These are phyloP conservation scores for Cyamopsis tetragonoloba DNA, from an alignment of 306 rosid species.

Conservation along the genomic window DNA sequence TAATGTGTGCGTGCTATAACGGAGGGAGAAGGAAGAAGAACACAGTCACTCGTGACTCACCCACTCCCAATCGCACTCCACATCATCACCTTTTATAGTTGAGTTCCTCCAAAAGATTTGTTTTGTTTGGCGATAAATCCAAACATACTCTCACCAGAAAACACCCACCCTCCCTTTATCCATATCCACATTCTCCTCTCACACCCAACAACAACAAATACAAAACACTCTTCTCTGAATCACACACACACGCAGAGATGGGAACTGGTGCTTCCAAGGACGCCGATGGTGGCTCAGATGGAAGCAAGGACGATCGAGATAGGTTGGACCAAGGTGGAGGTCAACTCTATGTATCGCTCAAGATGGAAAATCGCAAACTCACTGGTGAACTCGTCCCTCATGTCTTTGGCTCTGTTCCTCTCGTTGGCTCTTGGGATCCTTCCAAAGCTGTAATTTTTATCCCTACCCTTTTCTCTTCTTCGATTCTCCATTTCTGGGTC, in stretches of 20 bases:
- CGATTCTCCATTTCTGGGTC: background rate
- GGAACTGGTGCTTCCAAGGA: slow-evolving; percentile 76
- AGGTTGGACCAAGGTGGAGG: slow-evolving; percentile 67
- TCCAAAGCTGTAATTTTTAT: slow-evolving; percentile 67
- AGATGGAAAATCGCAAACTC: slow-evolving; percentile 87
- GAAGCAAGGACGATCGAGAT: slow-evolving; percentile 40
- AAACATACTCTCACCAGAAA: slow-evolving; percentile 5
- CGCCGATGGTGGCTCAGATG: slow-evolving; percentile 44
- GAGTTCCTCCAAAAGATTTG: no score
- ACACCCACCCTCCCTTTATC: background rate
- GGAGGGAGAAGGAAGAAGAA: no score
- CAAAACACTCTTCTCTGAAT: background rate
- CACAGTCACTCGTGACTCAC: no score
- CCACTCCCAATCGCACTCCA: no score
- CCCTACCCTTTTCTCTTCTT: background rate
- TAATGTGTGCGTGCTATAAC: no score
- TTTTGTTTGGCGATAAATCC: slow-evolving; percentile 16
- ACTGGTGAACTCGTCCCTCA: slow-evolving; percentile 86
- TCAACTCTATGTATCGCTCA: slow-evolving; percentile 82
- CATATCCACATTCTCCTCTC: background rate
- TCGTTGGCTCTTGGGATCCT: slow-evolving; percentile 90
- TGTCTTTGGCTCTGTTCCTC: slow-evolving; percentile 85
- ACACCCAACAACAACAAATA: background rate
- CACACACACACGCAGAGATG: slow-evolving; percentile 31
- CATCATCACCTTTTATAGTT: no score